These are phyloP conservation scores for Neonectria faginata DNA, from an alignment of 2,329 filamentous ascomycete species.

Conservation along the genomic window DNA sequence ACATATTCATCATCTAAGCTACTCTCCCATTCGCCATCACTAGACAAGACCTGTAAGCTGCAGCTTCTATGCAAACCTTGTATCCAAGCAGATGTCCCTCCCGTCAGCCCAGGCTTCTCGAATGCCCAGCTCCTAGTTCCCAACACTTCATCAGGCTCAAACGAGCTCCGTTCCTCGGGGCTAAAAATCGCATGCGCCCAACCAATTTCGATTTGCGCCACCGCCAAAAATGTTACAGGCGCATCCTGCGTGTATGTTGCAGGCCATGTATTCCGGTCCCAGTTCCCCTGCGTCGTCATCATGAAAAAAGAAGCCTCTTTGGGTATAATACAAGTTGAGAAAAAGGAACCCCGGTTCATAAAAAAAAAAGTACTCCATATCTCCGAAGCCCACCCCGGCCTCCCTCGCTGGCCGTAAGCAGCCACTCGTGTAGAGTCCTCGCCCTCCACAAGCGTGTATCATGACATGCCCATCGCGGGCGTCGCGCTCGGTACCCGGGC, in stretches of 20 bases:
- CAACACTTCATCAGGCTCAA: conserved; percentile 2
- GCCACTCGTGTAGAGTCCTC: conserved; percentile 23
- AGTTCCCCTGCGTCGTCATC: conserved; percentile 17
- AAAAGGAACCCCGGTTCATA: conserved; percentile 17
- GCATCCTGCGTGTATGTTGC: conserved; percentile 11
- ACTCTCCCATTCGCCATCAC: not conserved
- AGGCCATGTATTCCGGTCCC: conserved; percentile 10
- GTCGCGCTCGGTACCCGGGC: conserved; percentile 21
- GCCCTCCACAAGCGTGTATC: conserved; percentile 13
- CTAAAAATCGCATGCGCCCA: conserved; percentile 1
- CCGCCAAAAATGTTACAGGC: conserved; percentile 1
- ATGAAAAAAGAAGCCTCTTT: conserved; percentile 32
- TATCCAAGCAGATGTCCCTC: not conserved
- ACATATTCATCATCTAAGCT: not conserved
- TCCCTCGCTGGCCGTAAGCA: conserved; percentile 16
- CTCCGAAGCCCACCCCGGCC: not conserved
- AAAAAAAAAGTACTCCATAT: conserved; percentile 22
- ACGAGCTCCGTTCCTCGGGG: not conserved
- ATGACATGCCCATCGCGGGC: conserved; percentile 35
- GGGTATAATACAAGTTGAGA: conserved; percentile 27
- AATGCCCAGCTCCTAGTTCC: not conserved
- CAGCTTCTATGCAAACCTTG: not conserved
- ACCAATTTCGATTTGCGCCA: conserved; percentile 17
- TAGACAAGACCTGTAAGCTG: not conserved
- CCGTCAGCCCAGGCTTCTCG: conserved; percentile 13